Conservation (phyloP, 805 yeast species). For the Yarrowia phangngaensis region DNA sequence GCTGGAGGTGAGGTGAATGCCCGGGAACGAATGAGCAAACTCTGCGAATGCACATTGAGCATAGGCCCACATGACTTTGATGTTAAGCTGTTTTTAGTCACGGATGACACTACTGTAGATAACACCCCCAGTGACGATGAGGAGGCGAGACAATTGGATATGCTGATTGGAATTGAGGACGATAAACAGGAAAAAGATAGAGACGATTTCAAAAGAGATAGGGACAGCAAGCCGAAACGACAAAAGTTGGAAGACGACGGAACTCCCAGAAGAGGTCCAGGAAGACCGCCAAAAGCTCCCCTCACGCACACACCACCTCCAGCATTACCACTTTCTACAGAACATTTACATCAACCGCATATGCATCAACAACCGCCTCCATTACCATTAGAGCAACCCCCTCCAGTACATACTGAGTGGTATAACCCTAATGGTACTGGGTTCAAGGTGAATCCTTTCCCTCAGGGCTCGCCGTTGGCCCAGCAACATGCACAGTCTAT, state of each 20-base stretch:
- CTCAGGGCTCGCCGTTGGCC: conserved; percentile 4
- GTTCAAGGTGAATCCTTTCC: conserved; percentile 15
- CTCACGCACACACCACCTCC: not conserved
- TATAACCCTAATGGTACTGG: conserved; percentile 11
- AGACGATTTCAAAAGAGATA: not conserved
- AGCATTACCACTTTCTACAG: not conserved
- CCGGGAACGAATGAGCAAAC: conserved; percentile 82
- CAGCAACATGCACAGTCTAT: conserved; percentile 15
- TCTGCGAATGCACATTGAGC: conserved; percentile 67
- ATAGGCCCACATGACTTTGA: conserved; percentile 85
- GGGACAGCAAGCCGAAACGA: conserved; percentile 1
- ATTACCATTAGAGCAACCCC: not conserved
- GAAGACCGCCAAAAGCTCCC: conserved; percentile 1
- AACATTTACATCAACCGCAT: not conserved
- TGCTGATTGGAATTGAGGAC: conserved; percentile 17
- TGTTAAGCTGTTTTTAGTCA: conserved; percentile 72
- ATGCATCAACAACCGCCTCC: not conserved
- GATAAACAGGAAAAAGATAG: not conserved
- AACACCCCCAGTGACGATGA: conserved; percentile 20
- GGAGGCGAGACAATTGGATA: conserved; percentile 10
- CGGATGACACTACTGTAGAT: conserved; percentile 53
- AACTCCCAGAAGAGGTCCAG: not conserved
- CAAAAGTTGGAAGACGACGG: not conserved
- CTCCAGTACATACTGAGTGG: conserved; percentile 8
- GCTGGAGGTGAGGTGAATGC: conserved; percentile 51